Percentiles rank a stretch among this genome's conserved stretches.
Evolutionary conservation across 2,329 filamentous ascomycete genomes (phyloP).

Genomic region (Torrubiellomyces zombiae): DNA sequence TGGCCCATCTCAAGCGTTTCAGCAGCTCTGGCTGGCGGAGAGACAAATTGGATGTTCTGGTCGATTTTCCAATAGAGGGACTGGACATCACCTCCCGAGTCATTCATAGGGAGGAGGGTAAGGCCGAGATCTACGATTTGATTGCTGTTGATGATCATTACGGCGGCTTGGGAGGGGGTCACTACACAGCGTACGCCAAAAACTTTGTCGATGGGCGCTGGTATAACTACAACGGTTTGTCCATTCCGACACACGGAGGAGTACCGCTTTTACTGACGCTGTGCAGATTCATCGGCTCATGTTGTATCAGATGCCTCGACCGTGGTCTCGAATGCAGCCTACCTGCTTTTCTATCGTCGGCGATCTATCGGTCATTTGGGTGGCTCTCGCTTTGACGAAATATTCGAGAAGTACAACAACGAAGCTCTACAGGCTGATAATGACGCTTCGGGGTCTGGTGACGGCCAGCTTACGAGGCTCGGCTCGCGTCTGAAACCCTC

Average conservation of each 20-base stretch:
- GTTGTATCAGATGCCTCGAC: conserved; percentile 40
- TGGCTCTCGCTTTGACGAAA: conserved; percentile 54
- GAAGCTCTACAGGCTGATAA: conserved; percentile 27
- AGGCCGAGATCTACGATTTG: conserved; percentile 75
- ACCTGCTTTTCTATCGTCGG: conserved; percentile 89
- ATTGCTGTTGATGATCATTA: conserved; percentile 95
- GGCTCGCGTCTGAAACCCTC: too few relatives aligned
- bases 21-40: conserved; percentile 67
- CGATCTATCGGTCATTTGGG: conserved; percentile 64
- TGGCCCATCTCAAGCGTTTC: conserved; percentile 92
- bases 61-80: conserved; percentile 81
- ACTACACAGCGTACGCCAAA: conserved; percentile 89
- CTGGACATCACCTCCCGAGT: conserved; percentile 71
- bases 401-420: conserved; percentile 47
- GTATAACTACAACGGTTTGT: conserved; percentile 93
- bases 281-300: conserved; percentile 56
- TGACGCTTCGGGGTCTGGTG: conserved; percentile 43
- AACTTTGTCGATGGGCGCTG: conserved; percentile 80
- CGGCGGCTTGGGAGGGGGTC: conserved; percentile 80
- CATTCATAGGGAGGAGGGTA: conserved; percentile 62
- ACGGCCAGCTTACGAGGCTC: too few relatives aligned
- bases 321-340: conserved; percentile 63
- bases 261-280: conserved; percentile 17
- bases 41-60: conserved; percentile 80
- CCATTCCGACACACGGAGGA: conserved; percentile 7